Conservation (phyloP, 176 grass and related monocot genomes). For the Urochloa ruziziensis region DNA sequence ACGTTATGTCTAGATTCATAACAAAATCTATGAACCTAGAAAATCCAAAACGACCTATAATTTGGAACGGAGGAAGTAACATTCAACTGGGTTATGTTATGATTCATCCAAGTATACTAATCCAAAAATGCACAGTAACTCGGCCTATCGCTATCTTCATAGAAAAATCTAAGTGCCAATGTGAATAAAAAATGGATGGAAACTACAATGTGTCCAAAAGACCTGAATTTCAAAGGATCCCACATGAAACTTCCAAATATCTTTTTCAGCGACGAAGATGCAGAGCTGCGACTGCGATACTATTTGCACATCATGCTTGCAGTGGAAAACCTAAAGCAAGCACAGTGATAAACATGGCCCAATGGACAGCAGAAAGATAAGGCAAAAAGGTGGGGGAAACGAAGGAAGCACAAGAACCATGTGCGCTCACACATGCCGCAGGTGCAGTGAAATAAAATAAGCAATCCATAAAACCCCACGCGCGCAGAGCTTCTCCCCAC, state of each 20-base stretch:
- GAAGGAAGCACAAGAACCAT: conserved; percentile 31
- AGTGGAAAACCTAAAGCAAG: neutral
- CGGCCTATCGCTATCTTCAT: neutral
- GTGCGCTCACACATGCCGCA: too few relatives aligned
- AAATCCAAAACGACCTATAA: too few relatives aligned
- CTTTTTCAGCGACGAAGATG: neutral
- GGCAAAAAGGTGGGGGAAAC: neutral
- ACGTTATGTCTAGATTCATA: too few relatives aligned
- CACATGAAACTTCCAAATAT: neutral
- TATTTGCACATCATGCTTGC: neutral
- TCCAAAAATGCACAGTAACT: neutral
- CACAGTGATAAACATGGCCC: conserved; percentile 14
- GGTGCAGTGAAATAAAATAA: conserved; percentile 31
- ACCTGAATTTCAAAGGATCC: neutral
- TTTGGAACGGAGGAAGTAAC: too few relatives aligned
- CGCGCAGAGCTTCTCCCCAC: neutral
- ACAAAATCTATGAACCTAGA: too few relatives aligned
- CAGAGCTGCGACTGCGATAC: neutral
- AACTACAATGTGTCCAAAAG: neutral
- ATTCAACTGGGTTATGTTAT: neutral
- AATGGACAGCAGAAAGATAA: conserved; percentile 15
- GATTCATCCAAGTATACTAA: neutral
- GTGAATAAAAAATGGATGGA: neutral
- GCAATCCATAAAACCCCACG: conserved; percentile 9
- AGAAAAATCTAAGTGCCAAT: neutral